Conservation (phyloP, 345 rosid genomes). For the Moricandia arvensis region DNA sequence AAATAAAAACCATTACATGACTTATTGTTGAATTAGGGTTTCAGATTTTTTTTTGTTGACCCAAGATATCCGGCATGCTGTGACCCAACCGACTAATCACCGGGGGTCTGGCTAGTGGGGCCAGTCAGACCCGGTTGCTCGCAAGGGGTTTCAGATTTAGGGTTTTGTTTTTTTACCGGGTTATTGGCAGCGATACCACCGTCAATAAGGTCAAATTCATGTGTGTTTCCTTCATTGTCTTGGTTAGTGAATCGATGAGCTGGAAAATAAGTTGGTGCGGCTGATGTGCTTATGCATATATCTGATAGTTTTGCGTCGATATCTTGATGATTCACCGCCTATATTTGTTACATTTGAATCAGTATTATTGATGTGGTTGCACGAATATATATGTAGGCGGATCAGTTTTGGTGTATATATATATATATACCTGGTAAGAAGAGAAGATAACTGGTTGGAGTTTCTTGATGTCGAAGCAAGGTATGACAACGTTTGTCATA, state of each 20-base stretch:
- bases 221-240: conserved; percentile 34
- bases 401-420: not conserved
- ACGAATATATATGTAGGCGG: no score
- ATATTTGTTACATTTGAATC: not conserved
- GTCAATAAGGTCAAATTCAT: conserved; percentile 68
- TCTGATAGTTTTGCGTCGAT: conserved; percentile 58
- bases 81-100: no score
- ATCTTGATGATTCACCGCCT: conserved; percentile 37
- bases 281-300: conserved; percentile 67
- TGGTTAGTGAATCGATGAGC: conserved; percentile 51
- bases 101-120: no score
- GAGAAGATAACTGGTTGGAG: conserved; percentile 73
- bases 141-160: no score
- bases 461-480: conserved; percentile 70
- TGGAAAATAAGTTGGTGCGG: conserved; percentile 77
- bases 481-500: conserved; percentile 62
- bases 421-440: conserved; percentile 48
- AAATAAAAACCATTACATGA: not conserved
- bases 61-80: no score
- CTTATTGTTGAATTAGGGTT: not conserved
- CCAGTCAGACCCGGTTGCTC: no score
- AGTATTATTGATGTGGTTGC: not conserved
- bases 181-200: conserved; percentile 71
- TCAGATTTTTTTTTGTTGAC: no score
- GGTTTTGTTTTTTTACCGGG: conserved; percentile 48